Conservation (phyloP, 805 yeast genomes). For the Pichia thaimueangensis region DNA sequence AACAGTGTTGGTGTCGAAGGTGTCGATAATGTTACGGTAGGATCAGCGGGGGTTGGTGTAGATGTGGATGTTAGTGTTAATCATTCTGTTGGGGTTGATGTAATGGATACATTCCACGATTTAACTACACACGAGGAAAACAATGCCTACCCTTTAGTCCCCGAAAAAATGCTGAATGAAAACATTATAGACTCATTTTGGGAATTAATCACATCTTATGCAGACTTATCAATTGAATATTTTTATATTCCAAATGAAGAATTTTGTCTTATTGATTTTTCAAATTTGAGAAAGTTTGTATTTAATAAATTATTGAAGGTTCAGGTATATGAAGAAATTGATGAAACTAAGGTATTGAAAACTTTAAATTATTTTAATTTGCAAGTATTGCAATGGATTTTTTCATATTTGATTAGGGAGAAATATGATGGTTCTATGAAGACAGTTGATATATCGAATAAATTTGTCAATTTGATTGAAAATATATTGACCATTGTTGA, state of each 20-base stretch:
- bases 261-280: slow-evolving; percentile 1
- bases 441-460: slow-evolving; percentile 7
- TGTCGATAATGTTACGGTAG: too few species aligned
- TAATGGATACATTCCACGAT: slow-evolving; percentile 24
- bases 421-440: slow-evolving; percentile 7
- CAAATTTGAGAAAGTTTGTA: slow-evolving; percentile 1
- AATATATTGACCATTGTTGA: slow-evolving; percentile 4
- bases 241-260: slow-evolving; percentile 13
- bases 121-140: slow-evolving; percentile 9
- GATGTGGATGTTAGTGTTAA: slow-evolving; percentile 12
- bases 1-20: neutral
- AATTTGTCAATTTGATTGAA: slow-evolving; percentile 6
- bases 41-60: slow-evolving; percentile 13
- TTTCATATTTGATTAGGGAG: slow-evolving; percentile 28
- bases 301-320: slow-evolving; percentile 11
- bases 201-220: slow-evolving; percentile 17
- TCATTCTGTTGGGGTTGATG: slow-evolving; percentile 21
- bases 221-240: slow-evolving; percentile 17
- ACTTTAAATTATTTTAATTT: slow-evolving; percentile 35
- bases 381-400: slow-evolving; percentile 36
- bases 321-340: slow-evolving; percentile 1
- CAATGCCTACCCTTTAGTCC: slow-evolving; percentile 3
- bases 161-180: slow-evolving; percentile 9
- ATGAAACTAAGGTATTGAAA: slow-evolving; percentile 15
- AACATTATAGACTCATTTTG: slow-evolving; percentile 21